phyloP scores from a whole-genome alignment of 2,329 filamentous ascomycete genomes.

The Diaporthe nobilis region DNA sequence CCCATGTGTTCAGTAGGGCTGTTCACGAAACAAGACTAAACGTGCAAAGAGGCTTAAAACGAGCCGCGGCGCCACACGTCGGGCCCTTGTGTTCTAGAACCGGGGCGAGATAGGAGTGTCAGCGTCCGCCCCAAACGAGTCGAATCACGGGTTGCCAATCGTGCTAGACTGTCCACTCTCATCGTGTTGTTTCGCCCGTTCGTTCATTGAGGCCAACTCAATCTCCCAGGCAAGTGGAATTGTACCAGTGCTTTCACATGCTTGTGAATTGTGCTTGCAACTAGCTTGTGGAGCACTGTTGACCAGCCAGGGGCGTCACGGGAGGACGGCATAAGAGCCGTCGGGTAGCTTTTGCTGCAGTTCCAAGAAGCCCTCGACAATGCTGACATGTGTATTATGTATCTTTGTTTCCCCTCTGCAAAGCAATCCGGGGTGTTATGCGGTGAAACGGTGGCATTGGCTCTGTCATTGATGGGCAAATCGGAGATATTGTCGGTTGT shows the following conservation, averaged over 20 bases:
- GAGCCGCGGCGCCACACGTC: slow-evolving; percentile 24
- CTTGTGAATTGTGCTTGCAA: not conserved
- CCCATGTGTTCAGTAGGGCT: slow-evolving; percentile 17
- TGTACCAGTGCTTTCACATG: not conserved
- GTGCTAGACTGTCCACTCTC: not conserved
- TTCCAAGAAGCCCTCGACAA: slow-evolving; percentile 7
- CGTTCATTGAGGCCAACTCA: not conserved
- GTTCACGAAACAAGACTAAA: slow-evolving; percentile 30
- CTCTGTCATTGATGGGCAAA: not conserved
- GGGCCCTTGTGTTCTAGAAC: slow-evolving; percentile 14
- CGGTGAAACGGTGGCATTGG: not conserved
- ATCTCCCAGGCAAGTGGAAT: not conserved
- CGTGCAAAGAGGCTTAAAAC: slow-evolving; percentile 28
- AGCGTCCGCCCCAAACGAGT: slow-evolving; percentile 35
- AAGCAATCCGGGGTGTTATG: not conserved
- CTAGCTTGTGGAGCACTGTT: not conserved
- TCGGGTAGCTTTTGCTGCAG: not conserved
- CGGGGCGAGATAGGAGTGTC: slow-evolving; percentile 35
- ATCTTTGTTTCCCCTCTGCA: not conserved
- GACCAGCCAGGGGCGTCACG: not conserved
- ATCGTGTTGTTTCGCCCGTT: not conserved
- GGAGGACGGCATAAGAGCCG: slow-evolving; percentile 38
- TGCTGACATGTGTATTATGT: not conserved
- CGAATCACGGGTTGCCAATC: slow-evolving; percentile 1
- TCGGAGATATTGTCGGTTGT: slow-evolving; percentile 7